Evolutionary conservation across 352 stramenopile species (phyloP).

Genomic region (Pythium sp.): DNA sequence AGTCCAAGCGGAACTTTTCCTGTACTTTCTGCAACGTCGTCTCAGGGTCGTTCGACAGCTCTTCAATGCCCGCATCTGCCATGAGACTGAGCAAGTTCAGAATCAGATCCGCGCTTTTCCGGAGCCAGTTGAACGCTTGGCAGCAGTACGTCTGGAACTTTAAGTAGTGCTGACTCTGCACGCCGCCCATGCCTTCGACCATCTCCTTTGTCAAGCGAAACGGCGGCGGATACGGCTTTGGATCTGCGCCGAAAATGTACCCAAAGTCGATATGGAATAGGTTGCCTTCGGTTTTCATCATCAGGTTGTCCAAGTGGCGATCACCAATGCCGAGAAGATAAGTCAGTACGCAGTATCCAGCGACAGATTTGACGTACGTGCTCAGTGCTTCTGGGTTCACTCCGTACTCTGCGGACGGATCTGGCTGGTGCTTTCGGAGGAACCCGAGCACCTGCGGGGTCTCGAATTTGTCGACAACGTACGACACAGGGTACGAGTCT

Average conservation of each 20-base stretch:
- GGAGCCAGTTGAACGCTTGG: slow-evolving; percentile 92
- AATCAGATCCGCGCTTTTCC: slow-evolving; percentile 97
- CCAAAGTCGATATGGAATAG: slow-evolving; percentile 99
- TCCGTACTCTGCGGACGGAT: slow-evolving; percentile 81
- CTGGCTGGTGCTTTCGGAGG: slow-evolving; percentile 82
- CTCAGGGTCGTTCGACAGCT: slow-evolving; percentile 80
- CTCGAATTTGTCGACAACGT: slow-evolving; percentile 93
- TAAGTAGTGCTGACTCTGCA: slow-evolving; percentile 89
- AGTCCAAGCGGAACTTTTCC: slow-evolving; percentile 96
- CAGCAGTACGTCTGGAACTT: slow-evolving; percentile 94
- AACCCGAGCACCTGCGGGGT: slow-evolving; percentile 92
- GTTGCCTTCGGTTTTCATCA: slow-evolving; percentile 95
- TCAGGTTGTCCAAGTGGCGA: slow-evolving; percentile 99
- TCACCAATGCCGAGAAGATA: slow-evolving; percentile 99
- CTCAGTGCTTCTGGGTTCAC: slow-evolving; percentile 92
- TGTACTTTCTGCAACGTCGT: slow-evolving; percentile 90
- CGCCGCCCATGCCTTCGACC: slow-evolving; percentile 96
- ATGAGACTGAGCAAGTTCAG: slow-evolving; percentile 99
- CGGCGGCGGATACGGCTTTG: slow-evolving; percentile 97
- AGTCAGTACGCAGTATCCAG: slow-evolving; percentile 99
- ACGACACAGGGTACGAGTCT: slow-evolving; percentile 94
- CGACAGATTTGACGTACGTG: slow-evolving; percentile 97
- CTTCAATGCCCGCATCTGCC: slow-evolving; percentile 98
- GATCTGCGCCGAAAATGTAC: slow-evolving; percentile 99
- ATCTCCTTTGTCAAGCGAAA: slow-evolving; percentile 98